phyloP scores from a whole-genome alignment of 2,329 filamentous ascomycete species.

The Dendryphion nanum region DNA sequence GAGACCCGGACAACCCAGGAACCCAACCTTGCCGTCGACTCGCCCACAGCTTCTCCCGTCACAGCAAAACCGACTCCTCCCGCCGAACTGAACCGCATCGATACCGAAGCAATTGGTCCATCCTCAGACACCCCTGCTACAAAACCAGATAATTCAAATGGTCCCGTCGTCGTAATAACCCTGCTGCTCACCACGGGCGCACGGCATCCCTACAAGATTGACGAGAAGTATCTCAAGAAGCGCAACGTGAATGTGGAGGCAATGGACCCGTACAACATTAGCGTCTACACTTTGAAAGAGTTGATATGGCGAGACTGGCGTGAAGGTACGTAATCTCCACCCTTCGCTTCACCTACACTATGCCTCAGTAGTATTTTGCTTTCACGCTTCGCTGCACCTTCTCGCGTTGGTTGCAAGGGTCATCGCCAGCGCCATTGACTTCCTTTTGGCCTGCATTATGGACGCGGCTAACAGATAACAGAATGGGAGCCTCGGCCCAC shows the following conservation, averaged over 20 bases:
- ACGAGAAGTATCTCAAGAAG: slow-evolving; percentile 80
- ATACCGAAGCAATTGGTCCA: slow-evolving; percentile 49
- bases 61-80: slow-evolving; percentile 21
- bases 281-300: slow-evolving; percentile 91
- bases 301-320: slow-evolving; percentile 92
- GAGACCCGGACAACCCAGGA: slow-evolving; percentile 12
- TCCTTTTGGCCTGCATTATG: too few relatives aligned
- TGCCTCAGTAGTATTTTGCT: not conserved
- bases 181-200: slow-evolving; percentile 79
- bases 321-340: slow-evolving; percentile 60
- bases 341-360: too few relatives aligned
- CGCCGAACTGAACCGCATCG: slow-evolving; percentile 33
- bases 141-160: slow-evolving; percentile 38
- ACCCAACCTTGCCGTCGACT: slow-evolving; percentile 8
- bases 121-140: slow-evolving; percentile 44
- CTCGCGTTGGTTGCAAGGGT: too few relatives aligned
- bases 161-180: slow-evolving; percentile 67
- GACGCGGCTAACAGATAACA: too few relatives aligned
- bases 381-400: not conserved
- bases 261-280: slow-evolving; percentile 82
- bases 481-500: slow-evolving; percentile 86
- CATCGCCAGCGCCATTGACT: too few relatives aligned
- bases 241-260: slow-evolving; percentile 75
- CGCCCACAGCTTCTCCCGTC: slow-evolving; percentile 2
- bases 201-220: slow-evolving; percentile 85